Evolutionary conservation across 345 rosid species (phyloP).

Genomic region (Durio zibethinus): DNA sequence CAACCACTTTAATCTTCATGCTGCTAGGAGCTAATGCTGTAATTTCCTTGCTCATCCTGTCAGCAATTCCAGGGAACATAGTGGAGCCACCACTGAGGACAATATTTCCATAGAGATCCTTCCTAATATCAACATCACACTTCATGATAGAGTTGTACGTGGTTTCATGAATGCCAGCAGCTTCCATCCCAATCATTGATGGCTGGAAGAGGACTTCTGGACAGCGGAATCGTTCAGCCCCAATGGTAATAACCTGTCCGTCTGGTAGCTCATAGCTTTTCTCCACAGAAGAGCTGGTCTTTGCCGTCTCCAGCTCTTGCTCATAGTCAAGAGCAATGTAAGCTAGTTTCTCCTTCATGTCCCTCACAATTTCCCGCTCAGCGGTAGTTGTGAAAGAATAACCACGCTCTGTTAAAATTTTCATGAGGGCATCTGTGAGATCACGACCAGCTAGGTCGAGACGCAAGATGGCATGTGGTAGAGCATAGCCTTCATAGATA

Average conservation of each 20-base stretch:
- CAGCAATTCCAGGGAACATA: constrained; percentile 70
- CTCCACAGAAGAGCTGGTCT: constrained; percentile 57
- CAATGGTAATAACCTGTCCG: constrained; percentile 48
- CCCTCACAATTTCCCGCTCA: constrained; percentile 37
- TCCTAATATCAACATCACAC: constrained; percentile 25
- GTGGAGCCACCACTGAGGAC: constrained; percentile 52
- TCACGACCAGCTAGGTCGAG: constrained; percentile 80
- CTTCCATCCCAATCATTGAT: constrained; percentile 57
- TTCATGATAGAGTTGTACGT: constrained; percentile 27
- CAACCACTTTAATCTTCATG: constrained; percentile 26
- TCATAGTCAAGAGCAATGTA: constrained; percentile 74
- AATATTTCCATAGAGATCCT: constrained; percentile 23
- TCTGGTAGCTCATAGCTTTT: constrained; percentile 56
- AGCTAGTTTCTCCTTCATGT: constrained; percentile 70
- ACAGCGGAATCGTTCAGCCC: constrained; percentile 72
- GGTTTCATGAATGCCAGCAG: constrained; percentile 23
- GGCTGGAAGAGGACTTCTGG: constrained; percentile 80
- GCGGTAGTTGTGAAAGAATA: constrained; percentile 74
- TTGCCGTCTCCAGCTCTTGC: constrained; percentile 57
- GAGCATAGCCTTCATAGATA: constrained; percentile 24
- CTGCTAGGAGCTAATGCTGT: constrained; percentile 49
- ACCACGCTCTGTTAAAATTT: constrained; percentile 68
- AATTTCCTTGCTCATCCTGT: constrained; percentile 79
- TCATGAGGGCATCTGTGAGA: constrained; percentile 68
- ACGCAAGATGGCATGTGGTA: constrained; percentile 63